Percentiles rank a stretch among this genome's conserved stretches.
phyloP scores from a whole-genome alignment of 2,329 filamentous ascomycete species.

The Fusarium ramigenum region DNA sequence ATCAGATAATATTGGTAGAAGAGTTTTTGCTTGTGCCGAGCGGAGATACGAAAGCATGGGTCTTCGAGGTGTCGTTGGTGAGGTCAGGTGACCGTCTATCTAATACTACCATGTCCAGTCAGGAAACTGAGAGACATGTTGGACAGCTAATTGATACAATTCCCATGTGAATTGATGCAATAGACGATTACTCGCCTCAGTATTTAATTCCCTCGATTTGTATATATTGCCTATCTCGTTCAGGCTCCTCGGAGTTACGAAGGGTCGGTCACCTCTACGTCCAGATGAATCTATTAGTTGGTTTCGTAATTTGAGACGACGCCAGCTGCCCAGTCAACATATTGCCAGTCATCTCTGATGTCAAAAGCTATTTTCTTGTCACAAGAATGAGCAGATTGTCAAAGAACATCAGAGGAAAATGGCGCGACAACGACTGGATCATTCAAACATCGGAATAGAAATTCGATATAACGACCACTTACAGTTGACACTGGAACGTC shows the following conservation, averaged over 20 bases:
- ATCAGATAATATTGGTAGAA: slow-evolving; percentile 50
- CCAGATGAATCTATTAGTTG: neutral
- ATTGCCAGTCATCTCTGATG: too few relatives aligned
- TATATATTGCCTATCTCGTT: neutral
- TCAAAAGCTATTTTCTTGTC: neutral
- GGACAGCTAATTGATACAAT: neutral
- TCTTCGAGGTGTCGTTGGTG: neutral
- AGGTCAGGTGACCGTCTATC: slow-evolving; percentile 12
- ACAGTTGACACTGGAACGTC: neutral
- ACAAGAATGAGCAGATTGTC: neutral
- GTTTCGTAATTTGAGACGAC: neutral
- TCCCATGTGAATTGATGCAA: neutral
- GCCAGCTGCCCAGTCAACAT: neutral
- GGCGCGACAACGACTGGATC: too few relatives aligned
- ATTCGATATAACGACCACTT: neutral
- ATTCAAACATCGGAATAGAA: neutral
- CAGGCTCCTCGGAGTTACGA: slow-evolving; percentile 11
- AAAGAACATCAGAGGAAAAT: neutral
- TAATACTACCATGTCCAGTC: neutral
- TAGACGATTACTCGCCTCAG: neutral
- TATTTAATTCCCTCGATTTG: neutral
- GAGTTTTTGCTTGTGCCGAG: slow-evolving; percentile 44
- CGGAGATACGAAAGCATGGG: slow-evolving; percentile 46
- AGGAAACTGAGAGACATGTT: neutral
- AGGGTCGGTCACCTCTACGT: neutral